Percentiles rank a stretch among this genome's conserved stretches.
Conservation (phyloP, 768 basidiomycete species). For the Tricholoma saponaceum region DNA sequence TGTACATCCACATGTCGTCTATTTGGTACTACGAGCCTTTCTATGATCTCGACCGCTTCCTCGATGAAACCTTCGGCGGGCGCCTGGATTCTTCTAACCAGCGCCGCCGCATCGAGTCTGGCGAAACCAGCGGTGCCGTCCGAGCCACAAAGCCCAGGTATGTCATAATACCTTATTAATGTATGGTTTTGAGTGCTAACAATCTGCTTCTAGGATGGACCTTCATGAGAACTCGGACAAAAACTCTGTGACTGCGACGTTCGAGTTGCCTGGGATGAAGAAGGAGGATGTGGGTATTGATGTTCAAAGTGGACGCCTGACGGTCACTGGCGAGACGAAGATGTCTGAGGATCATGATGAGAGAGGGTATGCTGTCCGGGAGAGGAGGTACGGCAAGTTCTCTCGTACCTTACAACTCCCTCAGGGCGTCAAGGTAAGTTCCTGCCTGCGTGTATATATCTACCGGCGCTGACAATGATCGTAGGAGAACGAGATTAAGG, state of each 20-base stretch:
- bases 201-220: slow-evolving; percentile 36
- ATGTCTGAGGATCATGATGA: slow-evolving; percentile 26
- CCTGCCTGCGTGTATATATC: background rate
- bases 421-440: slow-evolving; percentile 38
- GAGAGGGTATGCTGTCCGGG: slow-evolving; percentile 34
- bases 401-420: slow-evolving; percentile 44
- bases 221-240: slow-evolving; percentile 36
- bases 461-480: background rate
- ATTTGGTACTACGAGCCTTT: slow-evolving; percentile 34
- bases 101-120: slow-evolving; percentile 1
- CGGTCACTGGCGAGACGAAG: slow-evolving; percentile 38
- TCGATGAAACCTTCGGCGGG: slow-evolving; percentile 28
- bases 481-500: slow-evolving; percentile 10
- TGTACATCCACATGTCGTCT: slow-evolving; percentile 10
- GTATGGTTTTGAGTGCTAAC: background rate
- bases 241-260: slow-evolving; percentile 42
- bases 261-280: slow-evolving; percentile 52
- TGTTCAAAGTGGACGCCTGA: slow-evolving; percentile 39
- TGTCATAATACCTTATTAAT: background rate
- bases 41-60: slow-evolving; percentile 37
- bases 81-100: slow-evolving; percentile 2
- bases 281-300: slow-evolving; percentile 44
- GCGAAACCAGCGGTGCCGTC: background rate
- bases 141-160: slow-evolving; percentile 7
- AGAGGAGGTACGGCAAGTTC: slow-evolving; percentile 44